Base-by-base conservation (phyloP, 176 grass and related monocot genomes). In the Phyllostachys edulis region DNA sequence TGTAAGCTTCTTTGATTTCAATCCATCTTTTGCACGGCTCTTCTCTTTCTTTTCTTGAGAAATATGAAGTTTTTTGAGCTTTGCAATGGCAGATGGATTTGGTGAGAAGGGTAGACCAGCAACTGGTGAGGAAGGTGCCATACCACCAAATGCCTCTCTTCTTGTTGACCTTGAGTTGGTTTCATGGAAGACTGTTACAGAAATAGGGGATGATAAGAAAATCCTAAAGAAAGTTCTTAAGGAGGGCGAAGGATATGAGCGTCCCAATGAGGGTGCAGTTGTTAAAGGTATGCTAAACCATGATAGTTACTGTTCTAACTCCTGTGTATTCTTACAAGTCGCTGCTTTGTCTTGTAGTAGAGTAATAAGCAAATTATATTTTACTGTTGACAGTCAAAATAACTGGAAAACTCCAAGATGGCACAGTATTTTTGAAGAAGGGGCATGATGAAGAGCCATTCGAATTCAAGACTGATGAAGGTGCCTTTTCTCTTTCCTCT, bases 201-300 rank as follows among this genome's bases (percentile, higher is more conserved):
- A 99, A 81, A 96, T 99, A 67, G 93, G 97, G 18, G 97, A 96
- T 76, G 91, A 96, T 85, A 94, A 94, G 79, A 96, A 99, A 90
- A 99, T 99, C 37, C 87, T 96, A 32, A 99, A 96, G 57, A 99
- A 94, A 73, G 91, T 99, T 80, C 78, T 99, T 14, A 92, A 82
- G 82, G 96, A 98, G 91, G 96, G 91, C 9, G 91, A 96, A 45
- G 93, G 93, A 11, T 99, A 91, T 67, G 93, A 99, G 23, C 82
- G 73, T 14, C 97, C 93, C 38, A 96, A 99, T 20, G 97, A 99
- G 75, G 97, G 97, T 73, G 83, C 93, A 37, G 81, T 85, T 60
- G 97, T 94, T 59, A 89, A 84, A 85, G 97, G 97, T 99, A 83
- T 34, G 63, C 12, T 79, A 57, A 62, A 44, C 12, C 41, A 38